phyloP scores from a whole-genome alignment of 2,329 filamentous ascomycete genomes.

The Trichoderma endophyticum region DNA sequence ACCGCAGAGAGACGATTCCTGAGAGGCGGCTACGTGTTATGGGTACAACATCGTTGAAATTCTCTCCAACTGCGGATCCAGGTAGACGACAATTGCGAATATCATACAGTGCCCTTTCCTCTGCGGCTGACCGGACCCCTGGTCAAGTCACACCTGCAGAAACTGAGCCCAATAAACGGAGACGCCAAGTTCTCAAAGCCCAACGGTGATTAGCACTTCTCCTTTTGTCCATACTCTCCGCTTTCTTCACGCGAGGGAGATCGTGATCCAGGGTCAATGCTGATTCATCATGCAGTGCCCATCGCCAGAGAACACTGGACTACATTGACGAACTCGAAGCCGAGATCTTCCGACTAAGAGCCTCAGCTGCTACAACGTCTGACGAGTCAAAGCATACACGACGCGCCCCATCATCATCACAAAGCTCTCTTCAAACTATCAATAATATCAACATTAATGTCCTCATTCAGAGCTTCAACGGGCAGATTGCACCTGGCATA shows the following conservation, averaged over 20 bases:
- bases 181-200: neutral
- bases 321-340: neutral
- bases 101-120: neutral
- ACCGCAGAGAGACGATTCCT: neutral
- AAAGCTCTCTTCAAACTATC: neutral
- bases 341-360: neutral
- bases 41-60: neutral
- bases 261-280: neutral
- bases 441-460: neutral
- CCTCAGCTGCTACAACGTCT: neutral
- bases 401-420: neutral
- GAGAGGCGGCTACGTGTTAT: neutral
- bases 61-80: neutral
- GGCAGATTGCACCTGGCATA: neutral
- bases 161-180: neutral
- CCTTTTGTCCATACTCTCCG: neutral
- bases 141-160: neutral
- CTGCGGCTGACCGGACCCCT: neutral
- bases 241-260: neutral
- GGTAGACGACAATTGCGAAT: neutral
- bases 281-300: neutral
- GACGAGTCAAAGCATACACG: neutral
- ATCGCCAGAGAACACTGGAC: neutral
- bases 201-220: neutral
- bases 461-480: neutral